A percentile compares a stretch with the other conserved stretches of the same genome.
phyloP scores from a whole-genome alignment of 768 basidiomycete species.

The Plicaturopsis crispa region DNA sequence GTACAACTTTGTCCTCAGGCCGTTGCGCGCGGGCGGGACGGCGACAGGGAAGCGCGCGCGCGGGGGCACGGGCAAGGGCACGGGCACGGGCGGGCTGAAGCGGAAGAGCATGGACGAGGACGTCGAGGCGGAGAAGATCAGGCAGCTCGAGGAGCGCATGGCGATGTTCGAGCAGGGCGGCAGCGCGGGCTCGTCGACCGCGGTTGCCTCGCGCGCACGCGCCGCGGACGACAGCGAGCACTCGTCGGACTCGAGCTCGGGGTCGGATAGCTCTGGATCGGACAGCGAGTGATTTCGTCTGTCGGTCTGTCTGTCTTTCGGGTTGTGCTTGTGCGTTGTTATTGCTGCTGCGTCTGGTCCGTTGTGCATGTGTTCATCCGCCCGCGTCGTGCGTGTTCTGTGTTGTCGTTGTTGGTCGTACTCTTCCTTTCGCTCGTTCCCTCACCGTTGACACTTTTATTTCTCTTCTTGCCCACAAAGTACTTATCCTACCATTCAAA shows the following conservation, averaged over 20 bases:
- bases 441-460: conserved; percentile 12
- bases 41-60: conserved; percentile 59
- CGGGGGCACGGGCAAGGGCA: conserved; percentile 64
- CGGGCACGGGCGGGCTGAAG: conserved; percentile 84
- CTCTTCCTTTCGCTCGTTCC: conserved; percentile 13
- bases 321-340: conserved; percentile 16
- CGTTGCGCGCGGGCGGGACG: conserved; percentile 41
- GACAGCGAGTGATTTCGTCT: conserved; percentile 62
- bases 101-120: conserved; percentile 97
- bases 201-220: conserved; percentile 26
- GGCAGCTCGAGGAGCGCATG: conserved; percentile 83
- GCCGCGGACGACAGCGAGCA: conserved; percentile 62
- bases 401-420: conserved; percentile 9
- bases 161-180: conserved; percentile 67
- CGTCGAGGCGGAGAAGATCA: conserved; percentile 92
- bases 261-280: conserved; percentile 73
- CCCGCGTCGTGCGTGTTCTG: conserved; percentile 16
- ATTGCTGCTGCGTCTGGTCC: conserved; percentile 26
- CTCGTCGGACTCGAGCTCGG: conserved; percentile 76
- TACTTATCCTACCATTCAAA: too few species aligned
- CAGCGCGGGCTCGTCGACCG: conserved; percentile 24
- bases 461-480: too few species aligned
- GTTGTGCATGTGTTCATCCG: conserved; percentile 14
- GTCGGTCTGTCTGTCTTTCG: conserved; percentile 16
- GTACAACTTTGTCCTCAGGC: conserved; percentile 91